Base-by-base conservation (phyloP, 306 rosid genomes). In the Mimosa bimucronata region DNA sequence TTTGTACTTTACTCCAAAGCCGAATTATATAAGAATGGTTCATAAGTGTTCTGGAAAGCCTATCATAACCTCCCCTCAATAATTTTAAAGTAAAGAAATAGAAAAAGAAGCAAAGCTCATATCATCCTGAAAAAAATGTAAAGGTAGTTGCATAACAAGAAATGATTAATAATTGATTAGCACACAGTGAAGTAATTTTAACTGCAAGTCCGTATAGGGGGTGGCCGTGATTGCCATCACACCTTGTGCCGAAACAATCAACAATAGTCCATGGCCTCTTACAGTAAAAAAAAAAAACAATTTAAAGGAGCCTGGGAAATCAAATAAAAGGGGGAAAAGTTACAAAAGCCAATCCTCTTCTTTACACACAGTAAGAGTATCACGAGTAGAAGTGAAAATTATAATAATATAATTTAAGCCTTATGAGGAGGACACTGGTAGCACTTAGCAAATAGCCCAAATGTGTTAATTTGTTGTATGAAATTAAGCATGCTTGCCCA, bases 401-500 rank as follows among this genome's bases (percentile, higher is more conserved):
- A 37, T 53, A 67, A 45, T 41, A 13, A 10, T 8, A 6, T 8
- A 45, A 45, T 15, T 88, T 83, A 90, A 67, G 86, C 75, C 85
- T 90, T 90, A 82, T 80, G 94, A 72, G 88, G 87, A 14, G 92
- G 94, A 81, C 95, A 88, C 58, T 88, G 95, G 28, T 85, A 91
- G 81, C 95, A 91, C 85, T 86, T 88, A 0, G 92, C 88, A 84
- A 91, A 88, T 19, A 91, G 62, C 46, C 95, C 95, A 82, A 91
- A 91, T 5, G 91, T 85, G 64, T 86, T 12, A 34, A 91, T 71
- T 82, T 91, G 91, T 19, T 53, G 83, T 23, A 91, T 78, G 83
- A 91, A 88, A 80, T 91, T 91, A 73, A 91, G 82, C 86, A 87
- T 87, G 81, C 95, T 91, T 60, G 95, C 92, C 94, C 94, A 90